Conservation (phyloP, 2,329 filamentous ascomycete species). For the Pseudogymnoascus sp. region DNA sequence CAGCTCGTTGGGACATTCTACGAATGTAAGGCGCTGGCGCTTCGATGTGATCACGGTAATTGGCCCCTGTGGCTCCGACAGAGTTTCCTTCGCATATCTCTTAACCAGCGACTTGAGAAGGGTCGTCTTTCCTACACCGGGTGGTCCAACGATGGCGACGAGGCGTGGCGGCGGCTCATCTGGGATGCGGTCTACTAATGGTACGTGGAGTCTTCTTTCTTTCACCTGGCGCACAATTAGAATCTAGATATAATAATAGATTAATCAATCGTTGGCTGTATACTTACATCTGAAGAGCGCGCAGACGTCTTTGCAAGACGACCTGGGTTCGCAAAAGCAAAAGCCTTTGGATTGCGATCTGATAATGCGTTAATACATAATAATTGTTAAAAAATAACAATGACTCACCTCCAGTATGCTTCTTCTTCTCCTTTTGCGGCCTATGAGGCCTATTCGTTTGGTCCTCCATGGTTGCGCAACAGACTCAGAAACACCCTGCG, state of each 20-base stretch:
- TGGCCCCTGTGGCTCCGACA: conserved; percentile 82
- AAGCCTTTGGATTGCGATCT: conserved; percentile 34
- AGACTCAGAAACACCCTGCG: conserved; percentile 9
- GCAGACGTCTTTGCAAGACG: conserved; percentile 37
- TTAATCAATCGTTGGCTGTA: conserved; percentile 13
- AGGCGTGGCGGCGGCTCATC: conserved; percentile 92
- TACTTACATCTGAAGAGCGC: conserved; percentile 47
- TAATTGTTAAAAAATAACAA: background rate
- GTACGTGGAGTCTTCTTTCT: conserved; percentile 94
- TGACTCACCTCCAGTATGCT: conserved; percentile 53
- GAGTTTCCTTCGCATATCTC: conserved; percentile 90
- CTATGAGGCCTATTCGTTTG: conserved; percentile 83
- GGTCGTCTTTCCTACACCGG: conserved; percentile 92
- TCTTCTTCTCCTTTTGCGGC: conserved; percentile 84
- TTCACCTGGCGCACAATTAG: conserved; percentile 55
- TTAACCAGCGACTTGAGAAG: conserved; percentile 90
- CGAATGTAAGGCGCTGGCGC: conserved; percentile 85
- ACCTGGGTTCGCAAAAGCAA: conserved; percentile 33
- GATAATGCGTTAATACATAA: conserved; percentile 15
- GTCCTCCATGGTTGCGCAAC: conserved; percentile 58
- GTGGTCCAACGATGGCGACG: conserved; percentile 89
- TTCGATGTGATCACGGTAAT: conserved; percentile 96
- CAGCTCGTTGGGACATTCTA: conserved; percentile 95
- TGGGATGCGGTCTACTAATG: conserved; percentile 88
- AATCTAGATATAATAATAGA: conserved; percentile 14